phyloP scores from a whole-genome alignment of 495 filamentous ascomycete species.

The Daldinia childiae region DNA sequence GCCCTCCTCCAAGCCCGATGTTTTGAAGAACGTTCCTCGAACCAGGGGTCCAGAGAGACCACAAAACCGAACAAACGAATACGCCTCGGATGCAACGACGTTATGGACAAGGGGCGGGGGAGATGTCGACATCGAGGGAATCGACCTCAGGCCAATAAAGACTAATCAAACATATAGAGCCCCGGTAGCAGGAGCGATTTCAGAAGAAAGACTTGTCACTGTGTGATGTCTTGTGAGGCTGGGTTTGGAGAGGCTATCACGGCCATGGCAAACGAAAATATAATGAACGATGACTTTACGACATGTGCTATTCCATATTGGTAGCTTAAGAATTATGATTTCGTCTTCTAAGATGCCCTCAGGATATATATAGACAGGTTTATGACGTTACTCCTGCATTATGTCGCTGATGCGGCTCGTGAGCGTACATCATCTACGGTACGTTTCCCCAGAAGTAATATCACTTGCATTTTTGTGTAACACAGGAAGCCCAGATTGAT shows the following conservation, averaged over 20 bases:
- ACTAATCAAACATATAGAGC: conserved; percentile 10
- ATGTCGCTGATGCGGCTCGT: conserved; percentile 13
- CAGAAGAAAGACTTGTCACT: conserved; percentile 24
- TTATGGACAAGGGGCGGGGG: conserved; percentile 20
- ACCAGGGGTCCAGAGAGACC: conserved; percentile 9
- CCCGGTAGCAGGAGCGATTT: conserved; percentile 7
- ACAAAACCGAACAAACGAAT: conserved; percentile 18
- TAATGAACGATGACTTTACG: conserved; percentile 29
- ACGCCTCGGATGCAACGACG: conserved; percentile 34
- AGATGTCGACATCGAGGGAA: conserved; percentile 22
- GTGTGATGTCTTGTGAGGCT: conserved; percentile 17
- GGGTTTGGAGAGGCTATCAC: neutral
- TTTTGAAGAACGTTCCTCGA: conserved; percentile 31
- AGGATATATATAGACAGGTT: neutral
- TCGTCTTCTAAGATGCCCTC: neutral
- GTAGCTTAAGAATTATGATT: neutral
- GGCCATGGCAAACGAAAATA: conserved; percentile 11
- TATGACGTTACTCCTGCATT: neutral
- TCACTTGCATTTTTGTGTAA: neutral
- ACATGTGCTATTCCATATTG: neutral
- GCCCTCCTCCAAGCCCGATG: conserved; percentile 38
- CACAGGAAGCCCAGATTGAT: neutral
- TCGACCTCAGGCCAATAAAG: conserved; percentile 21
- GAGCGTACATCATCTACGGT: neutral
- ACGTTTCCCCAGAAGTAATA: neutral